These are phyloP conservation scores for Blastobotrys persicus DNA, from an alignment of 1,139 yeast genomes.

Conservation along the genomic window DNA sequence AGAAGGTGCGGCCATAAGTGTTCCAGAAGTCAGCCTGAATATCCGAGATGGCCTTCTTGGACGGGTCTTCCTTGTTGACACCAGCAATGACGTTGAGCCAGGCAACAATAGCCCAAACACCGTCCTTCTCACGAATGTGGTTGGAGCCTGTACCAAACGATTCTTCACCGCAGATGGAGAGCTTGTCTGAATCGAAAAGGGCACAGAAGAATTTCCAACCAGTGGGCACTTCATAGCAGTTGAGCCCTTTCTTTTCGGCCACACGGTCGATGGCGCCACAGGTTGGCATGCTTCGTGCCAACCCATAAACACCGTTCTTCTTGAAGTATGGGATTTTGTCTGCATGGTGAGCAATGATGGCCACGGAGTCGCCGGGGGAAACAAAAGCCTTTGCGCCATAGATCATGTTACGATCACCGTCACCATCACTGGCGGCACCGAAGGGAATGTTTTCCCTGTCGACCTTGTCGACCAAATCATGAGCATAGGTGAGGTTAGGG, in stretches of 20 bases:
- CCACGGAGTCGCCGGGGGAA: constrained; percentile 98
- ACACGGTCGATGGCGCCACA: constrained; percentile 92
- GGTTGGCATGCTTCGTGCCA: constrained; percentile 99
- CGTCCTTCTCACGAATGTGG: constrained; percentile 97
- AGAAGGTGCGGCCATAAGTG: constrained; percentile 95
- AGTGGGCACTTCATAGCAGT: constrained; percentile 93
- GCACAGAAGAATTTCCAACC: constrained; percentile 99
- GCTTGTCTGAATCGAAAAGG: constrained; percentile 84
- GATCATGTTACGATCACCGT: constrained; percentile 98
- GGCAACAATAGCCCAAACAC: constrained; percentile 95
- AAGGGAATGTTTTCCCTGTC: constrained; percentile 78
- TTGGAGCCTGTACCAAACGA: constrained; percentile 97
- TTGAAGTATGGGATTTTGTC: constrained; percentile 84
- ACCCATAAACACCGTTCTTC: constrained; percentile 81
- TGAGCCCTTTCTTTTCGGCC: constrained; percentile 71
- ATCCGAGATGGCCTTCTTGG: constrained; percentile 64
- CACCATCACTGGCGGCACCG: constrained; percentile 99
- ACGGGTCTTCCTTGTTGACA: constrained; percentile 49
- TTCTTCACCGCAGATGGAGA: constrained; percentile 97
- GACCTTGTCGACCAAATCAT: constrained; percentile 78
- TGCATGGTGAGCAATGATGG: constrained; percentile 94
- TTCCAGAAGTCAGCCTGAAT: constrained; percentile 88
- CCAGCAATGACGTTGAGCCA: constrained; percentile 96
- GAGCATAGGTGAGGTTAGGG: constrained; percentile 94
- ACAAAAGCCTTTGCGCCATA: constrained; percentile 95